A percentile compares a stretch with the other conserved stretches of the same genome.
These are phyloP conservation scores for Oryza punctata DNA, from an alignment of 176 grass and related monocot species.

Conservation along the genomic window DNA sequence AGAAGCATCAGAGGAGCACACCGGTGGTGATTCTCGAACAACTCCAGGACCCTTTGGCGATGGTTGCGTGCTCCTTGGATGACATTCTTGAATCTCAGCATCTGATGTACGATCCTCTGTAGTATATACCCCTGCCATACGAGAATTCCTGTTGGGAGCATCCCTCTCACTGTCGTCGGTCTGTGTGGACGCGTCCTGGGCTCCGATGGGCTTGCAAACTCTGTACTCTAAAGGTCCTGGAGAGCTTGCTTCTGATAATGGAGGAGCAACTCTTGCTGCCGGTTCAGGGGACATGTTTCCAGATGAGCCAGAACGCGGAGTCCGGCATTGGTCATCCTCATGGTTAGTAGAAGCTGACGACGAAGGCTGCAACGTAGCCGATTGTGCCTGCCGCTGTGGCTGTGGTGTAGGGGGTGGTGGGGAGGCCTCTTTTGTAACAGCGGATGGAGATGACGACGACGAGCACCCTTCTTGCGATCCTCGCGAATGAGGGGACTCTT, in stretches of 20 bases:
- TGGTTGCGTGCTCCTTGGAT: neutral
- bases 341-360: slow-evolving; percentile 46
- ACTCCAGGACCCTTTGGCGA: slow-evolving; percentile 39
- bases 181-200: slow-evolving; percentile 87
- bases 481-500: slow-evolving; percentile 51
- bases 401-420: slow-evolving; percentile 24
- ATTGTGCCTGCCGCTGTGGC: slow-evolving; percentile 25
- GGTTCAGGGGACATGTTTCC: slow-evolving; percentile 55
- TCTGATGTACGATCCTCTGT: slow-evolving; percentile 44
- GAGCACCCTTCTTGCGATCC: slow-evolving; percentile 57
- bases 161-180: slow-evolving; percentile 64
- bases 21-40: slow-evolving; percentile 49
- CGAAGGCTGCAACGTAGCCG: slow-evolving; percentile 12
- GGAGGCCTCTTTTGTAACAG: slow-evolving; percentile 41
- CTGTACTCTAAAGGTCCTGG: slow-evolving; percentile 56
- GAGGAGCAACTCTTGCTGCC: slow-evolving; percentile 23
- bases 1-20: slow-evolving; percentile 53
- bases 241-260: slow-evolving; percentile 62
- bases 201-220: slow-evolving; percentile 57
- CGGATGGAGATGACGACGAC: slow-evolving; percentile 39
- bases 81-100: slow-evolving; percentile 44
- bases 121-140: slow-evolving; percentile 21
- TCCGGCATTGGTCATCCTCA: slow-evolving; percentile 44
- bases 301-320: slow-evolving; percentile 46
- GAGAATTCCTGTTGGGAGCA: slow-evolving; percentile 15